A percentile compares a stretch with the other conserved stretches of the same genome.
Conservation (phyloP, 345 rosid species). For the Angophora floribunda region DNA sequence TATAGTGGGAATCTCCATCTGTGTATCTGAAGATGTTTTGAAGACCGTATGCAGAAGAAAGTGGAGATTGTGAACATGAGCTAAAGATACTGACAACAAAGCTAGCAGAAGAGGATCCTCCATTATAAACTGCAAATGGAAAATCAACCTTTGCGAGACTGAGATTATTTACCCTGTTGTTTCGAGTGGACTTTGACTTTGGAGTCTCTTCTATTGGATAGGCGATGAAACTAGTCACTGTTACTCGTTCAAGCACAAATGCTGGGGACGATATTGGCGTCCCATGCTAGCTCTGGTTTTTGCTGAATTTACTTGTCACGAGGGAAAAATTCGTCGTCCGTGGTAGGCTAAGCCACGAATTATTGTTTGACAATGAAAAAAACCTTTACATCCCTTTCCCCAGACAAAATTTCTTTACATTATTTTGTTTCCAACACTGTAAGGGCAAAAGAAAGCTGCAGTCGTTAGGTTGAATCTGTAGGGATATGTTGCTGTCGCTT, state of each 20-base stretch:
- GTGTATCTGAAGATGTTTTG: neutral
- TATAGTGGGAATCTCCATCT: neutral
- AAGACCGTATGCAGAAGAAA: neutral
- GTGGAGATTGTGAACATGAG: neutral
- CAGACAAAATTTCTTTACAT: neutral
- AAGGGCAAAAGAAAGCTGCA: neutral
- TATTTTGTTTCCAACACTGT: neutral
- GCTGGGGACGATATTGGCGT: neutral
- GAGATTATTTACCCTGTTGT: neutral
- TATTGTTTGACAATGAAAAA: neutral
- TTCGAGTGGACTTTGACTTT: neutral
- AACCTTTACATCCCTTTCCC: neutral
- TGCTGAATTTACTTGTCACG: neutral
- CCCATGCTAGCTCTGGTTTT: neutral
- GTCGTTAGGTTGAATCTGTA: neutral
- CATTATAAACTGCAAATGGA: neutral
- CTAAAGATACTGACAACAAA: neutral
- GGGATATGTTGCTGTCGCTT: neutral
- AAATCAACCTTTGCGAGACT: neutral
- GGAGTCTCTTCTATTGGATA: neutral
- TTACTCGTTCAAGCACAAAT: neutral
- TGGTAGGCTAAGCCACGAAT: neutral
- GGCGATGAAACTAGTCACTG: neutral
- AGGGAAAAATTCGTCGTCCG: neutral
- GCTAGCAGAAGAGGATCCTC: neutral